Evolutionary conservation across 208 protist species (phyloP).

Genomic region (Wallacemonas collosoma): DNA sequence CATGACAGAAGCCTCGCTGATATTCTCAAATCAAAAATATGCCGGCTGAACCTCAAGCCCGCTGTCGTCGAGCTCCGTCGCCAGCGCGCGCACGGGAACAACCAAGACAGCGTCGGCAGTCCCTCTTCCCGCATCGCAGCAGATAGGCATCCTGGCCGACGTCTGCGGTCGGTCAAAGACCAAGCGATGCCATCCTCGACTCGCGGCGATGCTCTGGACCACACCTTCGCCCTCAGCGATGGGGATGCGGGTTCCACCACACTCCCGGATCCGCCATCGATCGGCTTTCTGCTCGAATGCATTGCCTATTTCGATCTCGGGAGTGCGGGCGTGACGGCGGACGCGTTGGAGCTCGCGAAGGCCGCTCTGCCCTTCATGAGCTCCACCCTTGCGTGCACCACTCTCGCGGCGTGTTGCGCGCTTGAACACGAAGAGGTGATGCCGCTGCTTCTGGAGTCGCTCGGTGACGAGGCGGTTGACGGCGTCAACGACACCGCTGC

Average conservation of each 20-base stretch:
- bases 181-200: constrained; percentile 6
- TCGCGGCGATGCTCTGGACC: constrained; percentile 7
- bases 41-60: constrained; percentile 63
- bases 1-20: constrained; percentile 61
- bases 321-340: constrained; percentile 44
- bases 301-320: constrained; percentile 79
- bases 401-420: constrained; percentile 69
- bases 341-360: constrained; percentile 61
- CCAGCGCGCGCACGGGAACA: constrained; percentile 7
- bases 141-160: neutral
- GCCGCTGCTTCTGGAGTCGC: constrained; percentile 53
- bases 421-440: constrained; percentile 61
- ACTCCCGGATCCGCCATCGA: constrained; percentile 42
- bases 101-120: too few relatives aligned
- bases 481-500: neutral
- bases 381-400: constrained; percentile 48
- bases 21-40: constrained; percentile 71
- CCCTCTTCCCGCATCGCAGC: too few relatives aligned
- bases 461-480: neutral
- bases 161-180: neutral
- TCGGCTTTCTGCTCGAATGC: constrained; percentile 73
- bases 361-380: constrained; percentile 57
- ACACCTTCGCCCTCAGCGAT: neutral
- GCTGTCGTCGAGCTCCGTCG: constrained; percentile 40
- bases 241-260: neutral